A percentile compares a stretch with the other conserved stretches of the same genome.
These are phyloP conservation scores for Paraglomus brasilianum DNA, from an alignment of 192 early-diverging fungal genomes.

Conservation along the genomic window DNA sequence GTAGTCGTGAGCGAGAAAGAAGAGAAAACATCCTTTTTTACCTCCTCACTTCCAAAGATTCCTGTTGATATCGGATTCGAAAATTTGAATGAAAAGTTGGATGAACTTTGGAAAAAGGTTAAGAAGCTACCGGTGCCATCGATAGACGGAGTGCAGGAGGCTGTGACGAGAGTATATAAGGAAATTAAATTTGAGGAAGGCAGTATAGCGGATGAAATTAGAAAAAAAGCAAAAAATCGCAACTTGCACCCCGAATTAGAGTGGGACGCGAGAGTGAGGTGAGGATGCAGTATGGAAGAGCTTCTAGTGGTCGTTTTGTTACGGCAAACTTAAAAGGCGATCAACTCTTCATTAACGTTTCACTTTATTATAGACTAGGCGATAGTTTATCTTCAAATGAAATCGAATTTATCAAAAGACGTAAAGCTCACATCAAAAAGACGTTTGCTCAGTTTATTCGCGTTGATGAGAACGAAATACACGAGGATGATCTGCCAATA, in stretches of 20 bases:
- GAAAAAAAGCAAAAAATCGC: constrained; percentile 17
- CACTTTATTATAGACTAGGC: constrained; percentile 31
- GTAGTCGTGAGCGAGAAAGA: too few relatives aligned
- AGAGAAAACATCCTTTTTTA: too few relatives aligned
- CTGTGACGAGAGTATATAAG: too few relatives aligned
- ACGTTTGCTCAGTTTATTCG: constrained; percentile 78
- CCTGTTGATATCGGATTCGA: too few relatives aligned
- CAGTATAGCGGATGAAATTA: not conserved
- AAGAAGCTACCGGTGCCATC: too few relatives aligned
- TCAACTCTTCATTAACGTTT: not conserved
- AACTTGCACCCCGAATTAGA: constrained; percentile 46
- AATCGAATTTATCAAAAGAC: constrained; percentile 43
- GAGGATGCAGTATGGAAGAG: not conserved
- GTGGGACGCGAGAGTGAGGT: constrained; percentile 44
- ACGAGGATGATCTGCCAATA: constrained; percentile 66
- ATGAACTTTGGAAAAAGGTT: too few relatives aligned
- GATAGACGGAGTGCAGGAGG: too few relatives aligned
- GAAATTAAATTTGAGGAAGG: too few relatives aligned
- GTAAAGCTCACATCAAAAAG: constrained; percentile 50
- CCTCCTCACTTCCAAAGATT: too few relatives aligned
- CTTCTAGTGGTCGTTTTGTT: not conserved
- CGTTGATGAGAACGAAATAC: constrained; percentile 59
- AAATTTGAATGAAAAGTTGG: too few relatives aligned
- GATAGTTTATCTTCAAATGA: constrained; percentile 49
- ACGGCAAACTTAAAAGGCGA: not conserved